phyloP scores from a whole-genome alignment of 257 asterid species.

The Solanum okadae region DNA sequence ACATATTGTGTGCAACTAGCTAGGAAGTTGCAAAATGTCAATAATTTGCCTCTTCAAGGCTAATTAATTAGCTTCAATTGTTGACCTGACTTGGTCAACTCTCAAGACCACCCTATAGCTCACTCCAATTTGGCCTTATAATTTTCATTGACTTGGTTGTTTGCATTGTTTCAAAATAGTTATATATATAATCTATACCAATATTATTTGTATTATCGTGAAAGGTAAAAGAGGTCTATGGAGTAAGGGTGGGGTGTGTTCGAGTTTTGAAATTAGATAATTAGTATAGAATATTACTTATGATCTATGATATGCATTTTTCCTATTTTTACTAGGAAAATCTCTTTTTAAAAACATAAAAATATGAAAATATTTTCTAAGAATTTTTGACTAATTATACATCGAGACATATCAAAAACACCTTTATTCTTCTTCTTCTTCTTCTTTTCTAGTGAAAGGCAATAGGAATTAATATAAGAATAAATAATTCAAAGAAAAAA shows the following conservation, averaged over 20 bases:
- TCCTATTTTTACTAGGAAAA: not conserved
- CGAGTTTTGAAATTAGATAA: not conserved
- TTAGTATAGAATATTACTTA: not conserved
- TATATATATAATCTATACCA: not conserved
- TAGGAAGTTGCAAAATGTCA: not conserved
- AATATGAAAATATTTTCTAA: too few relatives aligned
- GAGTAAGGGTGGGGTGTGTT: not conserved
- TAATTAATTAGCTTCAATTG: constrained; percentile 1
- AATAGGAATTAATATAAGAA: not conserved
- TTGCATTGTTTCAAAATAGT: not conserved
- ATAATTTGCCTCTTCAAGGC: not conserved
- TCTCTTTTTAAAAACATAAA: too few relatives aligned
- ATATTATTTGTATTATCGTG: not conserved
- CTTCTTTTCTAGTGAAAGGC: not conserved
- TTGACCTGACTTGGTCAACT: not conserved
- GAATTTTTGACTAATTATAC: too few relatives aligned
- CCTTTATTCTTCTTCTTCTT: not conserved
- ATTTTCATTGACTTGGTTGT: not conserved
- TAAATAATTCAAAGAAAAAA: not conserved
- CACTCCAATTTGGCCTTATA: not conserved
- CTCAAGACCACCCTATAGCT: not conserved
- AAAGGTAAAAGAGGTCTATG: not conserved
- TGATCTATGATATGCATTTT: not conserved
- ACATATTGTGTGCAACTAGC: not conserved
- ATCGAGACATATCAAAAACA: not conserved